Conservation (phyloP, 495 filamentous ascomycete species). For the Hyphodiscus hymeniophilus region DNA sequence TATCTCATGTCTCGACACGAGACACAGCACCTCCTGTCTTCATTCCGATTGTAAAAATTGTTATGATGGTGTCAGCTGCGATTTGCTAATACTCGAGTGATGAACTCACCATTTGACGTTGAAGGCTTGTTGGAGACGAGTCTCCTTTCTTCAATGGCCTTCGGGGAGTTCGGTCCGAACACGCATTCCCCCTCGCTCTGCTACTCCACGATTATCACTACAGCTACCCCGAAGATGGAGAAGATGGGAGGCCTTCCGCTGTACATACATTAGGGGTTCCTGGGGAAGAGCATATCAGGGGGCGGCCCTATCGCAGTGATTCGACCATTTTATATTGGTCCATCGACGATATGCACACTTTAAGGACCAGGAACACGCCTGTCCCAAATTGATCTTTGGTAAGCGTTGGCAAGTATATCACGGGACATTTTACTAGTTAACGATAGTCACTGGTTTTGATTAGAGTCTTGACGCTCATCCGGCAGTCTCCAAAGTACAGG, state of each 20-base stretch:
- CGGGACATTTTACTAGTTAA: neutral
- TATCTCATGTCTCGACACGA: too few relatives aligned
- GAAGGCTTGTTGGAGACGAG: constrained; percentile 3
- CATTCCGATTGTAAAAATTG: too few relatives aligned
- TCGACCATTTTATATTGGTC: constrained; percentile 2
- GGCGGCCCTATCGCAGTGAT: neutral
- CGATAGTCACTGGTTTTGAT: too few relatives aligned
- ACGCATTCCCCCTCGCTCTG: too few relatives aligned
- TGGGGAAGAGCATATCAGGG: constrained; percentile 4
- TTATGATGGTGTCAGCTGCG: too few relatives aligned
- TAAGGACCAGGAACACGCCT: constrained; percentile 12
- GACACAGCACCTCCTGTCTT: too few relatives aligned
- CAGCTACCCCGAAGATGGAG: neutral
- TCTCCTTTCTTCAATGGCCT: constrained; percentile 1
- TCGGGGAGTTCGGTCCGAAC: neutral
- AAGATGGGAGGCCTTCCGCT: constrained; percentile 8
- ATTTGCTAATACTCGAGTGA: too few relatives aligned
- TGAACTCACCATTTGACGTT: neutral
- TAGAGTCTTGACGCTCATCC: neutral
- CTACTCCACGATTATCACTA: too few relatives aligned
- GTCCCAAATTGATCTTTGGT: constrained; percentile 16
- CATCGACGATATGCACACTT: constrained; percentile 8
- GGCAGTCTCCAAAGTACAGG: constrained; percentile 1
- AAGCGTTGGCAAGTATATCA: neutral
- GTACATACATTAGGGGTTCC: constrained; percentile 5